These are phyloP conservation scores for Serendipita sp. DNA, from an alignment of 768 basidiomycete genomes.

Conservation along the genomic window DNA sequence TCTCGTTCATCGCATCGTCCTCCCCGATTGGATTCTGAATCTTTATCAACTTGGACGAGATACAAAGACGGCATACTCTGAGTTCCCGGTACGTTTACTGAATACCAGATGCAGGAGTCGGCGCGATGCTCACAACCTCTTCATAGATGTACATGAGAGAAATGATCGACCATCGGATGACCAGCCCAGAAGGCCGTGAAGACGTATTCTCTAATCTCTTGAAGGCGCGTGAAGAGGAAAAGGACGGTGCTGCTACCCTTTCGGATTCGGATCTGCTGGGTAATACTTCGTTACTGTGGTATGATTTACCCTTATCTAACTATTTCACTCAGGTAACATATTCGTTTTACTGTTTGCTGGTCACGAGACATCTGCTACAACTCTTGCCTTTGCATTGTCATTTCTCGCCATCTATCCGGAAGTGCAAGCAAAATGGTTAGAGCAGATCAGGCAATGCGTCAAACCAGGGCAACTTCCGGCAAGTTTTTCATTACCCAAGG, in stretches of 20 bases:
- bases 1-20: not conserved
- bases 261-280: slow-evolving; percentile 29
- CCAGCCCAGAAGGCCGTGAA: slow-evolving; percentile 15
- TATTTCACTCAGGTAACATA: slow-evolving; percentile 18
- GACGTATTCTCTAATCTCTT: slow-evolving; percentile 39
- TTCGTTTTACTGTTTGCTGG: slow-evolving; percentile 39
- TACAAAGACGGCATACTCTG: not conserved
- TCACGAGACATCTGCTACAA: slow-evolving; percentile 34
- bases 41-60: not conserved
- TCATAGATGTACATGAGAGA: slow-evolving; percentile 32
- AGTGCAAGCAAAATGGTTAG: slow-evolving; percentile 25
- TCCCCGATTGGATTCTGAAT: not conserved
- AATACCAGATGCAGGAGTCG: too few relatives aligned
- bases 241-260: slow-evolving; percentile 18
- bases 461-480: not conserved
- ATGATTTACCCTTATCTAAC: not conserved
- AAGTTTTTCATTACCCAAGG: not conserved
- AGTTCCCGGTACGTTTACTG: not conserved
- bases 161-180: slow-evolving; percentile 33
- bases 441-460: slow-evolving; percentile 24
- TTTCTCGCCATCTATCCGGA: slow-evolving; percentile 37
- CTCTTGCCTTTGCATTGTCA: slow-evolving; percentile 31
- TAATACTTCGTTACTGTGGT: slow-evolving; percentile 8
- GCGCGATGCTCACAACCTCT: not conserved
- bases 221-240: slow-evolving; percentile 30